These are phyloP conservation scores for Passalora sequoiae DNA, from an alignment of 2,329 filamentous ascomycete genomes.

Conservation along the genomic window DNA sequence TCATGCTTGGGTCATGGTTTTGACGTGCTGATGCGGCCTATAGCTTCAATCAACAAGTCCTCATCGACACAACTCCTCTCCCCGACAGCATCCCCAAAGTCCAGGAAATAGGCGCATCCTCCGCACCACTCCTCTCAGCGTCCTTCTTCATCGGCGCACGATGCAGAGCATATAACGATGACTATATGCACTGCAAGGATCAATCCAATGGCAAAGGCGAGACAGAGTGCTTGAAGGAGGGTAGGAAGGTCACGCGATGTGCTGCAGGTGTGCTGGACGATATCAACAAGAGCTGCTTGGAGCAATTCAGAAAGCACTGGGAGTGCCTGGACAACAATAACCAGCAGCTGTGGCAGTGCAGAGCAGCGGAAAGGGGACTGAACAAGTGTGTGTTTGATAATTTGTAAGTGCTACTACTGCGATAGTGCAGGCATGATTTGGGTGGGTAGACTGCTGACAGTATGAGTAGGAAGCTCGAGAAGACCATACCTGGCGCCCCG, in stretches of 20 bases:
- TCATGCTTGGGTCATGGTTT: conserved; percentile 1
- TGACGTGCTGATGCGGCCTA: conserved; percentile 16
- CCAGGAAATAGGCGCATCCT: conserved; percentile 86
- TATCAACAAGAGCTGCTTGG: conserved; percentile 89
- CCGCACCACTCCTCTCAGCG: conserved; percentile 84
- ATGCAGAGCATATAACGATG: conserved; percentile 94
- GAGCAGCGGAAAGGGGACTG: conserved; percentile 77
- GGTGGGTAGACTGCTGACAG: conserved; percentile 3
- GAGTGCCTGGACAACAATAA: conserved; percentile 95
- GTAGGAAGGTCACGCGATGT: conserved; percentile 91
- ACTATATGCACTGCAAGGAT: conserved; percentile 99
- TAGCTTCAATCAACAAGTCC: conserved; percentile 91
- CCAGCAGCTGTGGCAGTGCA: conserved; percentile 95
- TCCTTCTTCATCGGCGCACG: conserved; percentile 95
- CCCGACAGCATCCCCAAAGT: conserved; percentile 88
- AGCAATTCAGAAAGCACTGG: conserved; percentile 91
- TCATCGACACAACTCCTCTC: conserved; percentile 93
- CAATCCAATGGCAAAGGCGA: conserved; percentile 88
- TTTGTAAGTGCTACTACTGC: conserved; percentile 57
- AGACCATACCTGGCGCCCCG: conserved; percentile 48
- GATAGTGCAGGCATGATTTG: neutral
- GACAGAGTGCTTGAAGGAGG: conserved; percentile 92
- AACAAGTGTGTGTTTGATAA: conserved; percentile 97
- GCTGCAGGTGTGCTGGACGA: conserved; percentile 94
- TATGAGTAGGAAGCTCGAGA: conserved; percentile 44